Base-by-base conservation (phyloP, 116 monocot genomes). In the Phalaenopsis hybrid region DNA sequence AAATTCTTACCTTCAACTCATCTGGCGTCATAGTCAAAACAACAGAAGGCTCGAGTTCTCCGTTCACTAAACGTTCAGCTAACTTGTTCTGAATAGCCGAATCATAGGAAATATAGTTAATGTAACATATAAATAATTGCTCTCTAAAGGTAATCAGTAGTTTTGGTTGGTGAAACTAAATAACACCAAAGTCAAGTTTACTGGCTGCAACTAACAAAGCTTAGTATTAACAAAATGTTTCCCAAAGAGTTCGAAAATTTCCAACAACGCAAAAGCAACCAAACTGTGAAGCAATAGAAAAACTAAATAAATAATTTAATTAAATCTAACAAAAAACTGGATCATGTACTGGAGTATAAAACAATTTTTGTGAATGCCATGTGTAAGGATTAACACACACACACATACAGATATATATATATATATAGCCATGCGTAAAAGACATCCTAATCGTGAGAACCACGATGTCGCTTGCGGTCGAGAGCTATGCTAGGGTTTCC, bases 1-100 rank as follows among this genome's bases (percentile, higher is more conserved):
- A 20, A 44, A 69, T 63, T 9, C 9, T 48, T 86, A 94, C 98
- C 98, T 93, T 94, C 73, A 98, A 87, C 76, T 98, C 98, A 79
- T 88, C 88, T 48, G 98, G 95, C 79, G 94, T 89, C 98, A 98
- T 98, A 48, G 75, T 92, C 43, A 98, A 52, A 69, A 98, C 84
- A 43, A 94, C 0, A 25, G 8, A 84, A 77, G 98, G 94, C 72
- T 93, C 92, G 78, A 98, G 79, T 81, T 93, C 98, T 83, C 89
- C 92, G 34, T 87, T 91, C 70, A 96, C 69, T 51, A 96, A 79
- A 18, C 96, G 92, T 69, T 80, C 87, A 11, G 92, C 89, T 79
- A 96, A 84, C 67, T 87, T 94, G 61, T 90, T 97, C 97, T 97
- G 89, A 77, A 77, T 13, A 1, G 23, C 10, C 23, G 50, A 50